Percentiles rank a stretch among this genome's conserved stretches.
These are phyloP conservation scores for Linnemannia exigua DNA, from an alignment of 192 early-diverging fungal genomes.

Conservation along the genomic window DNA sequence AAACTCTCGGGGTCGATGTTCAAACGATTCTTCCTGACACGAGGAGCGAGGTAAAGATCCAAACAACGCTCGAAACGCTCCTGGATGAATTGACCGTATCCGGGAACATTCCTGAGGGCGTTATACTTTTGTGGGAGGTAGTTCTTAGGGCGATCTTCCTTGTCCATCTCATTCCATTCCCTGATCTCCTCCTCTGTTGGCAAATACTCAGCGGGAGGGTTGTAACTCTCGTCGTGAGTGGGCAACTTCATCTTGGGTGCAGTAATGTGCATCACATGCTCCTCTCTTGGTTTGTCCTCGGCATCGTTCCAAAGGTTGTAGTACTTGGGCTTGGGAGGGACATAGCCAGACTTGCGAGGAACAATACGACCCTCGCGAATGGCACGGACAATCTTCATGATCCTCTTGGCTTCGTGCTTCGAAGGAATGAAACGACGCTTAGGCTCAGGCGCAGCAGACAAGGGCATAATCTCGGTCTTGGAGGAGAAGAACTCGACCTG, in stretches of 20 bases:
- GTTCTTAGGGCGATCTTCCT: constrained; percentile 80
- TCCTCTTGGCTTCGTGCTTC: constrained; percentile 92
- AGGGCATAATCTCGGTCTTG: constrained; percentile 83
- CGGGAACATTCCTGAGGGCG: constrained; percentile 88
- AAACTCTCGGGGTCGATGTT: constrained; percentile 93
- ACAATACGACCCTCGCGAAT: constrained; percentile 92
- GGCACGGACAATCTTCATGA: constrained; percentile 98
- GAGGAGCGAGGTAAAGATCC: constrained; percentile 97
- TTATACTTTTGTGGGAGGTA: constrained; percentile 78
- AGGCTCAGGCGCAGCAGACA: constrained; percentile 92
- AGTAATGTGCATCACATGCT: constrained; percentile 83
- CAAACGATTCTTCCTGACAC: constrained; percentile 86
- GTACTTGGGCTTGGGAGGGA: constrained; percentile 72
- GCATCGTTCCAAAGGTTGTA: constrained; percentile 92
- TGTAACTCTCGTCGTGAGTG: constrained; percentile 95
- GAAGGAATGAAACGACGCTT: constrained; percentile 97
- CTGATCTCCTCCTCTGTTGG: constrained; percentile 84
- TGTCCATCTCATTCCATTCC: constrained; percentile 85
- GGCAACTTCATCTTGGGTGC: constrained; percentile 93
- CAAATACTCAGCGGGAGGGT: constrained; percentile 96
- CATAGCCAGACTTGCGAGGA: constrained; percentile 65
- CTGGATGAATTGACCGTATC: constrained; percentile 90
- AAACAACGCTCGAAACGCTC: constrained; percentile 97
- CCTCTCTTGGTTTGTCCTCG: constrained; percentile 70
- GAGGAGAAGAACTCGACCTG: constrained; percentile 97